Percentiles rank a stretch among this genome's conserved stretches.
These are phyloP conservation scores for Pseudopyricularia javanii DNA, from an alignment of 2,329 filamentous ascomycete species.

Conservation along the genomic window DNA sequence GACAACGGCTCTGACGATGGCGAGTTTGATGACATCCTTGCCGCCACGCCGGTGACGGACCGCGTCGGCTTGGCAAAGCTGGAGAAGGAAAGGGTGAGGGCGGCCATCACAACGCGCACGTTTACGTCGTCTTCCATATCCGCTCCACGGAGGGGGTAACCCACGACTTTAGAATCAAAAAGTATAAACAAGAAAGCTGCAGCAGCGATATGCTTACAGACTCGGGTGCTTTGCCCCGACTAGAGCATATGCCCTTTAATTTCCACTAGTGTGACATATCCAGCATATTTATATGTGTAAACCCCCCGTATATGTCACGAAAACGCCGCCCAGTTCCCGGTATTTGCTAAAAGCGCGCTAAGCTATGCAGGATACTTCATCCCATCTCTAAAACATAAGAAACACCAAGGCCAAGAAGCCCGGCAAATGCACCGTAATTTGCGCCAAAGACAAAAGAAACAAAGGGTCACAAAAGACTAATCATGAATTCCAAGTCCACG, in stretches of 20 bases:
- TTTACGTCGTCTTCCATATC: constrained; percentile 37
- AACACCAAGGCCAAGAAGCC: not conserved
- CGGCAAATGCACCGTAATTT: not conserved
- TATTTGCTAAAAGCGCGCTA: not conserved
- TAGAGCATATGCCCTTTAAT: too few species aligned
- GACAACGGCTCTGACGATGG: constrained; percentile 60
- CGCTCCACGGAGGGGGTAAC: constrained; percentile 34
- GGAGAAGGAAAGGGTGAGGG: constrained; percentile 39
- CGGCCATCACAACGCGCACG: constrained; percentile 33
- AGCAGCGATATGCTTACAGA: too few species aligned
- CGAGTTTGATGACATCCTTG: constrained; percentile 86
- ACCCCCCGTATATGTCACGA: too few species aligned
- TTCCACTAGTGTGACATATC: too few species aligned
- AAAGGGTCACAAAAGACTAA: too few species aligned
- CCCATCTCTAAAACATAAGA: not conserved
- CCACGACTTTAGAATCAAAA: not conserved
- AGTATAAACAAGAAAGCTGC: not conserved
- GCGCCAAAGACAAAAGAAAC: not conserved
- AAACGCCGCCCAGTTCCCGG: too few species aligned
- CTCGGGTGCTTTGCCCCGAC: too few species aligned
- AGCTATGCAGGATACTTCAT: not conserved
- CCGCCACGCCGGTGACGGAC: constrained; percentile 82
- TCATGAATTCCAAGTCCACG: not conserved
- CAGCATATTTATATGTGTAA: too few species aligned
- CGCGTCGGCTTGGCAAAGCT: constrained; percentile 54